Percentiles rank a stretch among this genome's conserved stretches.
These are phyloP conservation scores for Coleophoma eucalyptorum DNA, from an alignment of 2,329 filamentous ascomycete species.

Conservation along the genomic window DNA sequence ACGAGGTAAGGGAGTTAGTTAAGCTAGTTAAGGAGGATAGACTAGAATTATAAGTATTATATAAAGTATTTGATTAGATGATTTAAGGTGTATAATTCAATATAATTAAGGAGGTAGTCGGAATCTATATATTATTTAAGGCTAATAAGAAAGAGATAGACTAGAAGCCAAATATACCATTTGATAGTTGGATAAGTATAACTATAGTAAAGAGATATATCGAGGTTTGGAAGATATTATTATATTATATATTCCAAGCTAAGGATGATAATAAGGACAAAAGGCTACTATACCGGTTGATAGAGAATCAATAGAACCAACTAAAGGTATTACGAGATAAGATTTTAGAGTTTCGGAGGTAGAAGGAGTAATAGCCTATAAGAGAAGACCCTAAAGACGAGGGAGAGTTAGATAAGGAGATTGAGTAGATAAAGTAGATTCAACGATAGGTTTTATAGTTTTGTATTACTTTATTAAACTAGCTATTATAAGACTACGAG, in stretches of 20 bases:
- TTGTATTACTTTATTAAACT: constrained; percentile 7
- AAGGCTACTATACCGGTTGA: background rate
- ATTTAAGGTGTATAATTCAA: too few relatives aligned
- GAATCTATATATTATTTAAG: background rate
- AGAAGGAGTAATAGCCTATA: too few relatives aligned
- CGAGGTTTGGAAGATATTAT: background rate
- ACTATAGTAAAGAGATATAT: background rate
- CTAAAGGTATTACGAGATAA: too few relatives aligned
- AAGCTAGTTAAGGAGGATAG: too few relatives aligned
- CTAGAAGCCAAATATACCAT: background rate
- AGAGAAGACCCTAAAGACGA: too few relatives aligned
- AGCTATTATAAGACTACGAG: constrained; percentile 8
- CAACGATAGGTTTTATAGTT: constrained; percentile 9
- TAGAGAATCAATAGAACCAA: background rate
- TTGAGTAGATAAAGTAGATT: too few relatives aligned
- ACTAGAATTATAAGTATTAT: too few relatives aligned
- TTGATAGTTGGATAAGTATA: background rate
- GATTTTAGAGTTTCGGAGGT: too few relatives aligned
- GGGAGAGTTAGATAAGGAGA: too few relatives aligned
- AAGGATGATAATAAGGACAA: background rate
- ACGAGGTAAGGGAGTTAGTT: too few relatives aligned
- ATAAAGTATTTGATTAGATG: too few relatives aligned
- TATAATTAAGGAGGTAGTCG: background rate
- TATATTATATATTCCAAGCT: background rate
- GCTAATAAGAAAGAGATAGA: background rate